phyloP scores from a whole-genome alignment of 2,329 filamentous ascomycete species.

The Microdochium bolleyi region DNA sequence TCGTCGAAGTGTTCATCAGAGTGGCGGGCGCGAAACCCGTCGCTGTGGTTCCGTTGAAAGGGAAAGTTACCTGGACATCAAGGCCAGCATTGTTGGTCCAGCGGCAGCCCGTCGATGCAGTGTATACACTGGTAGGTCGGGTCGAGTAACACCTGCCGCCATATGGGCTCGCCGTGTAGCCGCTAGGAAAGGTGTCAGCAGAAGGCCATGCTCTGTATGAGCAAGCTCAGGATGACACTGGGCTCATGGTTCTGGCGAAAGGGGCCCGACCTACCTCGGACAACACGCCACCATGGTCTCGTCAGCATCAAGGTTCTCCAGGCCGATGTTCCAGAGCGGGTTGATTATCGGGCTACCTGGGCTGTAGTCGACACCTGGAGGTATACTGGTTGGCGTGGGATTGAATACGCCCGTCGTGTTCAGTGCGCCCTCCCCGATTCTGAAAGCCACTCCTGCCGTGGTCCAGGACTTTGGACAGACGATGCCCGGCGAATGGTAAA shows the following conservation, averaged over 20 bases:
- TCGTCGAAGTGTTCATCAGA: not conserved
- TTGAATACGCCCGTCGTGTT: not conserved
- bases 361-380: no score
- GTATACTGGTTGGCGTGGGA: not conserved
- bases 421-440: not conserved
- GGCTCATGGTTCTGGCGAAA: no score
- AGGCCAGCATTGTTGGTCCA: not conserved
- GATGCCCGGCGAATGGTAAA: not conserved
- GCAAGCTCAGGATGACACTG: no score
- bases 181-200: not conserved
- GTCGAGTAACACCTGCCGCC: not conserved
- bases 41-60: not conserved
- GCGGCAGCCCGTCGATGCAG: not conserved
- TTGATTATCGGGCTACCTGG: no score
- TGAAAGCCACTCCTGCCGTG: not conserved
- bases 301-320: not conserved
- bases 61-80: not conserved
- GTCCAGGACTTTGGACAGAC: not conserved
- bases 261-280: not conserved
- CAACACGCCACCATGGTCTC: not conserved
- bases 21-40: not conserved
- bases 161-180: not conserved
- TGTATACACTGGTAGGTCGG: not conserved
- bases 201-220: no score
- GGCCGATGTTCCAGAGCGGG: not conserved